Conservation (phyloP, 768 basidiomycete species). For the Boletellus ananas region DNA sequence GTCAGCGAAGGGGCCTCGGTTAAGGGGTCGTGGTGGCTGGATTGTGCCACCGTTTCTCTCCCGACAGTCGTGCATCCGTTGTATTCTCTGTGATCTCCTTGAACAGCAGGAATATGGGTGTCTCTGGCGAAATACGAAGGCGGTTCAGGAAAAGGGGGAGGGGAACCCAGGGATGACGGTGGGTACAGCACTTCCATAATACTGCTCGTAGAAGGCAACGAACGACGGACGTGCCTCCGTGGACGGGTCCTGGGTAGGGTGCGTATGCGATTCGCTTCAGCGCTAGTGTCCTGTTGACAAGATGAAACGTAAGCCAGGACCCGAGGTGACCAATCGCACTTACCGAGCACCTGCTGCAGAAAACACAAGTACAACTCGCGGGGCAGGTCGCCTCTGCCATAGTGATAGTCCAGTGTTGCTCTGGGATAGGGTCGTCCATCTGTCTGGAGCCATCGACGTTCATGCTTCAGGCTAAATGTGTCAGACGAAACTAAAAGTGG, state of each 20-base stretch:
- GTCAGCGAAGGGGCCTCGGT: slow-evolving; percentile 9
- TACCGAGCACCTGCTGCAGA: slow-evolving; percentile 8
- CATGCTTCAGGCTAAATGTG: no score
- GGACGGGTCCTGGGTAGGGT: slow-evolving; percentile 2
- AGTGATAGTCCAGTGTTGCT: slow-evolving; percentile 12
- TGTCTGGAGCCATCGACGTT: not conserved
- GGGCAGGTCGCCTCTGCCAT: slow-evolving; percentile 10
- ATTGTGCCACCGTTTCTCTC: not conserved
- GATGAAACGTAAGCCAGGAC: slow-evolving; percentile 3
- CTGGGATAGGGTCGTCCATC: not conserved
- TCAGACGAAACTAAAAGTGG: slow-evolving; percentile 1
- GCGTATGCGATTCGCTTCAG: not conserved
- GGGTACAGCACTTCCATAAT: slow-evolving; percentile 27
- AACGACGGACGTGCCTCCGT: slow-evolving; percentile 2
- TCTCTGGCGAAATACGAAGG: slow-evolving; percentile 17
- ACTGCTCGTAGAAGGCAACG: slow-evolving; percentile 19
- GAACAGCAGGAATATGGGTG: not conserved
- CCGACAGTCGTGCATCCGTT: not conserved
- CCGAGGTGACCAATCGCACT: not conserved
- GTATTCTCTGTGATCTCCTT: not conserved
- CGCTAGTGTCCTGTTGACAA: slow-evolving; percentile 5
- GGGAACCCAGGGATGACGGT: slow-evolving; percentile 12
- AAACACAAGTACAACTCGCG: slow-evolving; percentile 7
- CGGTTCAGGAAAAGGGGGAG: slow-evolving; percentile 10
- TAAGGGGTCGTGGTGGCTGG: not conserved